Evolutionary conservation across 139 green algal genomes (phyloP).

Genomic region (Chlamydomonas sp.): DNA sequence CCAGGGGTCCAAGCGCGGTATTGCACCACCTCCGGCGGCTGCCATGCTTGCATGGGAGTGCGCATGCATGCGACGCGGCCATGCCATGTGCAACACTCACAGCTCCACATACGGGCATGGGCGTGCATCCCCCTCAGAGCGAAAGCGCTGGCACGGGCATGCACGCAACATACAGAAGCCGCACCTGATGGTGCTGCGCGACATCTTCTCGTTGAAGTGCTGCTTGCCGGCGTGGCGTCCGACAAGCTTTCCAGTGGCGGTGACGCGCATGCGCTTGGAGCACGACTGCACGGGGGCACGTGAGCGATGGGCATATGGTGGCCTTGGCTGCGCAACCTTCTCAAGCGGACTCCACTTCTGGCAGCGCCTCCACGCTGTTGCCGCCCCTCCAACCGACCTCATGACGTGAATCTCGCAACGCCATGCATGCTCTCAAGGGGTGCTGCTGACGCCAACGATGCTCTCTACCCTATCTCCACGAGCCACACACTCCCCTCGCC

Average conservation of each 20-base stretch:
- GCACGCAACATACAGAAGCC: slow-evolving; percentile 21
- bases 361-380: too few relatives aligned
- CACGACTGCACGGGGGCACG: not conserved
- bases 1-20: not conserved
- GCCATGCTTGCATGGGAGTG: too few relatives aligned
- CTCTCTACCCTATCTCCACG: not conserved
- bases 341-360: too few relatives aligned
- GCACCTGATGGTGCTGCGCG: slow-evolving; percentile 31
- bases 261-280: slow-evolving; percentile 80
- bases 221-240: slow-evolving; percentile 74
- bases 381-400: too few relatives aligned
- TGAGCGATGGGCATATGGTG: not conserved
- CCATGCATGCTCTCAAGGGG: too few relatives aligned
- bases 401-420: too few relatives aligned
- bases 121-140: not conserved
- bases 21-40: too few relatives aligned
- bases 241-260: slow-evolving; percentile 71
- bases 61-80: not conserved
- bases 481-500: too few relatives aligned
- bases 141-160: not conserved
- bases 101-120: not conserved
- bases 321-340: not conserved
- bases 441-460: not conserved
- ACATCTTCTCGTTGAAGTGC: slow-evolving; percentile 87
- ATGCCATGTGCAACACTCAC: not conserved